phyloP scores from a whole-genome alignment of 257 asterid species.

The Buddleja alternifolia region DNA sequence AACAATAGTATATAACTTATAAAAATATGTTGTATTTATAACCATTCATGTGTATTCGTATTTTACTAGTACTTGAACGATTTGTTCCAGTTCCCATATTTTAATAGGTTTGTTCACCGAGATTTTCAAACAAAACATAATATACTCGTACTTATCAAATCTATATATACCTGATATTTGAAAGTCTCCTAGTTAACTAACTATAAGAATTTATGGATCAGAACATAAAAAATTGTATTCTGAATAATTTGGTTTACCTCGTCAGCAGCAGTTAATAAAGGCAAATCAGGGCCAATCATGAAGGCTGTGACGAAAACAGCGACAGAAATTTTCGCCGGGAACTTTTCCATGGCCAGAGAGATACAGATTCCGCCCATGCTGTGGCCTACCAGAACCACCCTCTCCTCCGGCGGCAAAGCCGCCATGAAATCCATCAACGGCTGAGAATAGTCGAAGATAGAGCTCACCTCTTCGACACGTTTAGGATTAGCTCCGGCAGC shows the following conservation, averaged over 20 bases:
- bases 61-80: no score
- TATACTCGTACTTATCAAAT: no score
- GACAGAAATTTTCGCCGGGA: constrained; percentile 34
- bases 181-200: no score
- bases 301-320: constrained; percentile 46
- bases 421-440: constrained; percentile 45
- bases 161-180: no score
- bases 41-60: no score
- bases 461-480: constrained; percentile 31
- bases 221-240: no score
- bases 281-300: constrained; percentile 41
- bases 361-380: constrained; percentile 49
- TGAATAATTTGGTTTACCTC: constrained; percentile 32
- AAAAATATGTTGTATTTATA: no score
- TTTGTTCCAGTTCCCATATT: no score
- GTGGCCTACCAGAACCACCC: constrained; percentile 48
- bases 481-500: constrained; percentile 41
- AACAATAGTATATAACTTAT: no score
- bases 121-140: no score
- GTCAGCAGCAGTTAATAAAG: not conserved
- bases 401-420: constrained; percentile 35
- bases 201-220: no score
- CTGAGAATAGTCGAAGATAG: constrained; percentile 37
- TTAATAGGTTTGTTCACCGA: no score
- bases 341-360: constrained; percentile 47